Conservation (phyloP, 2,329 filamentous ascomycete genomes). For the Cladophialophora carrionii region DNA sequence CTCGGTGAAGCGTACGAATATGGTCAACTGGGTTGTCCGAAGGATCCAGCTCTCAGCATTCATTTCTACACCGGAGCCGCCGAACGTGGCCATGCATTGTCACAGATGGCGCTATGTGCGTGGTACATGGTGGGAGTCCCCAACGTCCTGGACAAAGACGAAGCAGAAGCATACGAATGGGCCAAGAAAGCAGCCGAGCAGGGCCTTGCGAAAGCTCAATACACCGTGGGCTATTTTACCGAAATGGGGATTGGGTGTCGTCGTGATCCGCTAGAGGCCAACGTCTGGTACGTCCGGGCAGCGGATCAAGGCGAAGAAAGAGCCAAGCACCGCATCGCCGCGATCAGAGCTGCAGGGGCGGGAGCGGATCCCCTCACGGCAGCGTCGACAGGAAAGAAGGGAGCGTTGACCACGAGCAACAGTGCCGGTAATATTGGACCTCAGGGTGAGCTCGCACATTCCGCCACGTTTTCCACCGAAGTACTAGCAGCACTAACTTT, state of each 20-base stretch:
- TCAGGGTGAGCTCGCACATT: slow-evolving; percentile 29
- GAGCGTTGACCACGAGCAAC: slow-evolving; percentile 26
- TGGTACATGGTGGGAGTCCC: slow-evolving; percentile 98
- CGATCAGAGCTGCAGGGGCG: slow-evolving; percentile 80
- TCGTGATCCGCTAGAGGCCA: slow-evolving; percentile 91
- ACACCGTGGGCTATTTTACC: slow-evolving; percentile 94
- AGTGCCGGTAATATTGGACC: slow-evolving; percentile 29
- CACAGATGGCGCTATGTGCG: slow-evolving; percentile 98
- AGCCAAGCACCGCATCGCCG: slow-evolving; percentile 81
- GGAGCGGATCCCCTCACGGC: slow-evolving; percentile 49
- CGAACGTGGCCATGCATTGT: slow-evolving; percentile 76
- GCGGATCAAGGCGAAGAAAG: slow-evolving; percentile 89
- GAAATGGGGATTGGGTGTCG: slow-evolving; percentile 98
- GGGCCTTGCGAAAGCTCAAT: slow-evolving; percentile 80
- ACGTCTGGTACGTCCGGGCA: slow-evolving; percentile 97
- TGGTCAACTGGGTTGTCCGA: slow-evolving; percentile 81
- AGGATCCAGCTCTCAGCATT: slow-evolving; percentile 88
- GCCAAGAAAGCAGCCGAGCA: slow-evolving; percentile 81
- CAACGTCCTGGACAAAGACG: slow-evolving; percentile 89
- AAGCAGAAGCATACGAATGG: slow-evolving; percentile 96
- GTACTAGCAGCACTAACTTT: slow-evolving; percentile 14
- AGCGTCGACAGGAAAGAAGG: slow-evolving; percentile 35
- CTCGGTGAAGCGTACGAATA: slow-evolving; percentile 98
- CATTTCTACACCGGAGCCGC: slow-evolving; percentile 97
- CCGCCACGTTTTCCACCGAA: slow-evolving; percentile 1